Conservation (phyloP, 495 filamentous ascomycete species). For the Neurospora tetrasperma region DNA sequence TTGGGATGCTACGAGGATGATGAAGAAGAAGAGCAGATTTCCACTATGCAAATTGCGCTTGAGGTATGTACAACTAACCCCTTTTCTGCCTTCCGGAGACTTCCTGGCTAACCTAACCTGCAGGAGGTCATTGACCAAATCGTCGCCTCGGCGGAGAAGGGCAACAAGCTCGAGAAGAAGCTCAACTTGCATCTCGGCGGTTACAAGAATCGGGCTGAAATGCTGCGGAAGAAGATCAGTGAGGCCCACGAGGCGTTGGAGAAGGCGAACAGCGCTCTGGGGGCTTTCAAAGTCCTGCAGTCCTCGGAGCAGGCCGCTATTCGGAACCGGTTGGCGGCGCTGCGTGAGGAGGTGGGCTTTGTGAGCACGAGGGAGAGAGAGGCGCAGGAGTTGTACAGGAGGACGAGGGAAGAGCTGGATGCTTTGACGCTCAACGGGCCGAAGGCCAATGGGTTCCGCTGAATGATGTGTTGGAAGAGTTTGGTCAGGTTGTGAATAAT, state of each 20-base stretch:
- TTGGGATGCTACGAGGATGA: conserved; percentile 66
- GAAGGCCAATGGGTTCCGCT: conserved; percentile 29
- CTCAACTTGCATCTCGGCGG: conserved; percentile 78
- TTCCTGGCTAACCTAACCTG: conserved; percentile 24
- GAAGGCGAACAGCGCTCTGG: conserved; percentile 59
- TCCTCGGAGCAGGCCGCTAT: conserved; percentile 71
- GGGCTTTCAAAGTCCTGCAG: conserved; percentile 65
- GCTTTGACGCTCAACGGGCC: conserved; percentile 33
- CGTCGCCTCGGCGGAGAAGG: conserved; percentile 59
- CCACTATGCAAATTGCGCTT: conserved; percentile 53
- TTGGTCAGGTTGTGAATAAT: background rate
- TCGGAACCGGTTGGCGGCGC: conserved; percentile 55
- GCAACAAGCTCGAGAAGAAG: conserved; percentile 88
- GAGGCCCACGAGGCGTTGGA: conserved; percentile 71
- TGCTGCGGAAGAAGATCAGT: conserved; percentile 65
- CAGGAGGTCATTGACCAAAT: conserved; percentile 63
- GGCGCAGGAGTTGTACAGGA: conserved; percentile 77
- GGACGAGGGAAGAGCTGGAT: conserved; percentile 67
- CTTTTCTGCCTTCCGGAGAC: background rate
- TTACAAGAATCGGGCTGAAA: conserved; percentile 79
- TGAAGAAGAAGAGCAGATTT: conserved; percentile 53
- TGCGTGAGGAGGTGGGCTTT: conserved; percentile 75
- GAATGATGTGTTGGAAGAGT: background rate
- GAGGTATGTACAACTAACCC: conserved; percentile 40
- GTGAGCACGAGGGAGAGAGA: conserved; percentile 77